Evolutionary conservation across 2,329 filamentous ascomycete genomes (phyloP).

Genomic region (Leptographium lundbergii): DNA sequence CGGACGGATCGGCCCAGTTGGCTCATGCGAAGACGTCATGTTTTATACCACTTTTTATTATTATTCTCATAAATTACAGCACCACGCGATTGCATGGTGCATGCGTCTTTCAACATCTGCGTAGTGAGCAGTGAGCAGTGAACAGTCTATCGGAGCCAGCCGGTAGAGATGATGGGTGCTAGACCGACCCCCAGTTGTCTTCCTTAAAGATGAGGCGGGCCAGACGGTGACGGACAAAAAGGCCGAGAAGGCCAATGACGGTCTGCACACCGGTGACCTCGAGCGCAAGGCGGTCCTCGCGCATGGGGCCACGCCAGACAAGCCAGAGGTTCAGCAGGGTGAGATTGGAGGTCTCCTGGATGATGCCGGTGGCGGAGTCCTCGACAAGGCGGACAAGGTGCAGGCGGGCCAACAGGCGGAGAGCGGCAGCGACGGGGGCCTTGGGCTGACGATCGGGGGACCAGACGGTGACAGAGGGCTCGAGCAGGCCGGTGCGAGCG

Average conservation of each 20-base stretch:
- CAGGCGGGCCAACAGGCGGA: constrained; percentile 58
- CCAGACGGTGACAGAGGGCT: constrained; percentile 77
- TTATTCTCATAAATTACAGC: background rate
- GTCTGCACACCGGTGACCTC: constrained; percentile 74
- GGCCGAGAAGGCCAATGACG: constrained; percentile 61
- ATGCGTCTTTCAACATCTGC: too few relatives aligned
- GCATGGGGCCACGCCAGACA: constrained; percentile 84
- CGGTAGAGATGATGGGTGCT: background rate
- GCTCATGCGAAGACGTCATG: background rate
- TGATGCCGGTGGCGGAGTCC: constrained; percentile 54
- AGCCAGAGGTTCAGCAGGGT: constrained; percentile 94
- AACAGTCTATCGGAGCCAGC: background rate
- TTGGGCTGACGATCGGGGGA: constrained; percentile 52
- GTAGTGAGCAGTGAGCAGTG: too few relatives aligned
- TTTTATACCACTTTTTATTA: constrained; percentile 1
- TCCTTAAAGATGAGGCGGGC: constrained; percentile 80
- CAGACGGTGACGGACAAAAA: constrained; percentile 76
- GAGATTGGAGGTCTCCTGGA: constrained; percentile 76
- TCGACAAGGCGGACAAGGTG: constrained; percentile 54
- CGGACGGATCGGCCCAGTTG: background rate
- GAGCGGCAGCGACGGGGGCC: constrained; percentile 43
- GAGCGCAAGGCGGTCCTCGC: constrained; percentile 70
- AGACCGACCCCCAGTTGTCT: constrained; percentile 56
- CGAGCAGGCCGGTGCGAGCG: constrained; percentile 67
- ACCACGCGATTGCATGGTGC: background rate